Evolutionary conservation across 495 filamentous ascomycete genomes (phyloP), one percentile per base, ranked within the genome.

Genomic region (Hypoxylon subgilvum): DNA sequence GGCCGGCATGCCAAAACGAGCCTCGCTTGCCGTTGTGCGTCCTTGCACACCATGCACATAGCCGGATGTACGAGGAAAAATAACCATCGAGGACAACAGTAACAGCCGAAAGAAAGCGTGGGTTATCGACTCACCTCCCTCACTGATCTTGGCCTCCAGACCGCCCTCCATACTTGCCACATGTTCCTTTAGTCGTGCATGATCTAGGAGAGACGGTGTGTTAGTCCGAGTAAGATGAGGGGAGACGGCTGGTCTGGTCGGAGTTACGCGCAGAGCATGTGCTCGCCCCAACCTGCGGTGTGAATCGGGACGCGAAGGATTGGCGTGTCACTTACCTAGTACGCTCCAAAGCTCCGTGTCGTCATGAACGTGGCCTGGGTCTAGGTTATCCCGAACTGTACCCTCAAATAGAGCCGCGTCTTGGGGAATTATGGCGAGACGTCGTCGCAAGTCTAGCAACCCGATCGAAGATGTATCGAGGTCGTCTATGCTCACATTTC

Each of bases 271-370:
- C n/a, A 59, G 49, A 40, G 44, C 61, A 60, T 58, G 53, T 64
- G 60, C 18, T 46, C 54, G 50, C 14, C 41, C 36, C 18, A 50
- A 22, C 50, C 49, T 64, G 55, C 61, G 50, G 44, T 40, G 45
- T 13, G 34, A 36, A 39, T 43, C 44, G 52, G 47, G 31, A 50
- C 58, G 63, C 58, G 44, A 58, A 47, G 68, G 55, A 66, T 56
- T 59, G n/a, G 54, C 61, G 63, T 60, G 51, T 57, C 57, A 82
- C 87, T 69, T 80, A 93, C 91, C 89, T 41, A 99, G 81, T 31
- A 96, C 95, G 64, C 89, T 92, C 95, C 95, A 99, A 12, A 99
- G 84, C 69, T 97, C 95, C 8, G 92, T 96, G 69, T 99, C 95
- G 72, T 96, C 94, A 68, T 97, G 93, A 44, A 92, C 91, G 73